Conservation (phyloP, 805 yeast genomes). For the Priceomyces castillae region DNA sequence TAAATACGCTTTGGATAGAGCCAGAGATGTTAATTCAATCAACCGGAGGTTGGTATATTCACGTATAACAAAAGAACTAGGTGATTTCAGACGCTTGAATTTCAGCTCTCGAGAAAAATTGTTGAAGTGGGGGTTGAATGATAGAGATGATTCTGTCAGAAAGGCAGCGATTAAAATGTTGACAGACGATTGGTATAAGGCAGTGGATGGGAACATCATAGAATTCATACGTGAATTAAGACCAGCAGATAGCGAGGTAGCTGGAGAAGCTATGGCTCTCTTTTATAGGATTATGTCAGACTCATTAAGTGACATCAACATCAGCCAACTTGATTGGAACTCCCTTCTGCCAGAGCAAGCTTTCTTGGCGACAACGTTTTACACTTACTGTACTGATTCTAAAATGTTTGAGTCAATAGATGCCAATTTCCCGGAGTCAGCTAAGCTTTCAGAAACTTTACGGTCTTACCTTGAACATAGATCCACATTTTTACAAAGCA, state of each 20-base stretch:
- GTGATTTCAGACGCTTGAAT: constrained; percentile 53
- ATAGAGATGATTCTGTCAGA: constrained; percentile 73
- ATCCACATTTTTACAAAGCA: constrained; percentile 18
- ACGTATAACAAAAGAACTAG: constrained; percentile 62
- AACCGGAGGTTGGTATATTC: constrained; percentile 75
- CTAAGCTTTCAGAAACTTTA: constrained; percentile 61
- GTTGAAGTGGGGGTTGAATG: constrained; percentile 81
- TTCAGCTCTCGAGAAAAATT: constrained; percentile 60
- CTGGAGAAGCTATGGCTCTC: constrained; percentile 62
- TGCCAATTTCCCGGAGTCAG: constrained; percentile 72
- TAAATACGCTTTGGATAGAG: constrained; percentile 68
- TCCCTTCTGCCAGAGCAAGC: constrained; percentile 71
- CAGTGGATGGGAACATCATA: constrained; percentile 64
- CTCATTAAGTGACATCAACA: constrained; percentile 52
- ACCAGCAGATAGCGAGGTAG: constrained; percentile 63
- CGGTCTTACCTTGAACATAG: constrained; percentile 56
- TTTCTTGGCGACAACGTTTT: constrained; percentile 66
- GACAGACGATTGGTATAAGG: constrained; percentile 67
- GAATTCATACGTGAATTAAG: constrained; percentile 70
- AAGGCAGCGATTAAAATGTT: constrained; percentile 72
- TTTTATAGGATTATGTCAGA: constrained; percentile 65
- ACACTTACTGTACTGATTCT: constrained; percentile 58
- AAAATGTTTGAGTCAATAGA: constrained; percentile 57
- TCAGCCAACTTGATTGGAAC: constrained; percentile 68
- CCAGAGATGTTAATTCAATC: constrained; percentile 70